Conservation (phyloP, 2,329 filamentous ascomycete species). For the Neonectria punicea region DNA sequence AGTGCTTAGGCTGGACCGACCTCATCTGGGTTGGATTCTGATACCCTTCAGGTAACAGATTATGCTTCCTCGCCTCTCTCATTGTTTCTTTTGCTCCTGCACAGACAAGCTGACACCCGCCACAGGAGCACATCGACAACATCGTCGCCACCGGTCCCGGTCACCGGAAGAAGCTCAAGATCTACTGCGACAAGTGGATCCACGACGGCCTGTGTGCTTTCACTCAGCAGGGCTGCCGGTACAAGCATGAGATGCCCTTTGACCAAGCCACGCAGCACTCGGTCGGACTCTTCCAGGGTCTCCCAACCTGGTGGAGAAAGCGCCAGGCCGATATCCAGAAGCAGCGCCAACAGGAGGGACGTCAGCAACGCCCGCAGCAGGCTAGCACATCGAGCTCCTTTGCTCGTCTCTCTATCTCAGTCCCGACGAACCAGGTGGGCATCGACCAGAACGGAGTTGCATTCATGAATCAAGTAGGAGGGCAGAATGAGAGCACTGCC, state of each 20-base stretch:
- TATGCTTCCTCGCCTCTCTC: slow-evolving; percentile 1
- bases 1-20: slow-evolving; percentile 41
- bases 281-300: slow-evolving; percentile 76
- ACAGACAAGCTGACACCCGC: slow-evolving; percentile 14
- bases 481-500: slow-evolving; percentile 8
- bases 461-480: neutral
- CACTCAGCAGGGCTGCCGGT: slow-evolving; percentile 86
- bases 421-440: neutral
- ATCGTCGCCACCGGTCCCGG: slow-evolving; percentile 49
- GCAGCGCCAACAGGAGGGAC: slow-evolving; percentile 14
- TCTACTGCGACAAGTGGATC: slow-evolving; percentile 92
- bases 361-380: slow-evolving; percentile 35
- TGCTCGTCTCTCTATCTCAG: neutral
- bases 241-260: slow-evolving; percentile 89
- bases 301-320: slow-evolving; percentile 70
- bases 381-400: neutral
- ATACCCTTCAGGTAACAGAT: slow-evolving; percentile 48
- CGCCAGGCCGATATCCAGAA: slow-evolving; percentile 56
- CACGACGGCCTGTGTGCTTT: slow-evolving; percentile 87
- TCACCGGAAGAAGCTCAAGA: slow-evolving; percentile 65
- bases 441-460: neutral
- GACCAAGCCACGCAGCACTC: slow-evolving; percentile 72
- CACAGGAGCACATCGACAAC: slow-evolving; percentile 49
- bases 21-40: slow-evolving; percentile 36
- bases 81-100: neutral